Evolutionary conservation across 1,284 basidiomycete species (phyloP).

Genomic region (Tremellales sp.): DNA sequence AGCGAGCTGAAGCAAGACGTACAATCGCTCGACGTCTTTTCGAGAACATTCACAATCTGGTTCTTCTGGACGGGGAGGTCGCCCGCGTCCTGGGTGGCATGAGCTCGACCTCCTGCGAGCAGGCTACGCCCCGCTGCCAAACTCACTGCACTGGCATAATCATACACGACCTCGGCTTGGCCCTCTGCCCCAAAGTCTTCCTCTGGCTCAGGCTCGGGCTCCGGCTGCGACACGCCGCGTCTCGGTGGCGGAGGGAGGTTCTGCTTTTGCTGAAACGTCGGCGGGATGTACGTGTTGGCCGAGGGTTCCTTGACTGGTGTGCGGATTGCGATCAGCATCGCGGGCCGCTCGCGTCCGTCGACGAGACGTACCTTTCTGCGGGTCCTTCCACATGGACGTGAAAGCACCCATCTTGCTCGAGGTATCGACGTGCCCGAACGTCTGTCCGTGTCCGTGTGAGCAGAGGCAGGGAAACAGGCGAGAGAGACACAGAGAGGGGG

Average conservation of each 20-base stretch:
- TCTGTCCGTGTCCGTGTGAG: constrained; percentile 8
- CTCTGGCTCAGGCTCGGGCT: constrained; percentile 2
- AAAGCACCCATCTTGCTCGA: constrained; percentile 28
- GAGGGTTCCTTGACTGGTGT: constrained; percentile 11
- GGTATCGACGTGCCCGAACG: constrained; percentile 36
- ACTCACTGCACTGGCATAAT: constrained; percentile 38
- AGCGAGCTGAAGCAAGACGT: constrained; percentile 10
- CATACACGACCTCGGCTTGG: constrained; percentile 43
- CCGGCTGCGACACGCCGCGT: constrained; percentile 2
- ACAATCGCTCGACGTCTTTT: constrained; percentile 44
- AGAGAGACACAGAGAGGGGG: background rate
- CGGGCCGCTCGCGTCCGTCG: background rate
- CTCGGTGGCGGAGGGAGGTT: constrained; percentile 22
- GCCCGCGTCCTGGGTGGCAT: constrained; percentile 24
- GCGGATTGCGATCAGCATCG: no score
- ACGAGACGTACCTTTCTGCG: constrained; percentile 25
- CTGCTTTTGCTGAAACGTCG: constrained; percentile 13
- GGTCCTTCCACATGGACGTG: constrained; percentile 40
- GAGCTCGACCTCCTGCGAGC: constrained; percentile 5
- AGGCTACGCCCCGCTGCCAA: background rate
- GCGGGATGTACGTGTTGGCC: constrained; percentile 9
- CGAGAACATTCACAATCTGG: constrained; percentile 41
- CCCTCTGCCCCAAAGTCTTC: constrained; percentile 8
- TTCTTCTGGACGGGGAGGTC: constrained; percentile 36
- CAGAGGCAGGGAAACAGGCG: background rate